Evolutionary conservation across 129 eudicot species (phyloP), one percentile per base, ranked within the genome.

Genomic region (Gnaphalium uliginosum): DNA sequence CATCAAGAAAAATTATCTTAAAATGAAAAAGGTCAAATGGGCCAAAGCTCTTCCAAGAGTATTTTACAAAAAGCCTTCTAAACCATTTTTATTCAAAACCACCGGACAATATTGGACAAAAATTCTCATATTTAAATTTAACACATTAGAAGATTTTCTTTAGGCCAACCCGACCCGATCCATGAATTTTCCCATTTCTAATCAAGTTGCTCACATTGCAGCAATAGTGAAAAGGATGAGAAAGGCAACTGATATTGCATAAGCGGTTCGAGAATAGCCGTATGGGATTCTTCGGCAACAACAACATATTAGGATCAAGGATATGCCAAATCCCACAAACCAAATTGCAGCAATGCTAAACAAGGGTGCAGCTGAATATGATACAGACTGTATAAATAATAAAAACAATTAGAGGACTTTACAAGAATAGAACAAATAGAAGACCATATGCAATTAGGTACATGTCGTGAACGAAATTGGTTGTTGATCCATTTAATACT

Each of bases 301-400:
- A 59, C 79, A 62, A 84, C 96, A 83, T 54, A 76, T 76, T 64
- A 86, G 59, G 32, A 89, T 68, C 86, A 91, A 84, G 54, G 81
- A 82, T 35, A 95, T 3, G 39, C 99, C 99, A 69, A 86, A 87
- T 35, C 80, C 87, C 72, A 83, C 50, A 73, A 91, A 84, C 99
- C 97, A 95, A 53, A 87, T 10, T 67, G 83, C 84, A 66, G 99
- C 97, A 68, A 85, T 68, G 46, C 72, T 54, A 79, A 87, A 83
- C 29, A 89, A 77, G n/a, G 96, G 90, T 35, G 78, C 76, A 59
- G 89, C 97, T 54, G 88, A 84, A 57, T 78, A 95, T 69, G 77
- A 82, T 50, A 80, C 97, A 68, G 99, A 95, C 97, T 95, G 98
- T 84, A 88, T 33, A 18, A 21, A 66, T 67, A n/a, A 18, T 3